Evolutionary conservation across 148 eudicot genomes (phyloP).

Genomic region (Rhododendron henanense): DNA sequence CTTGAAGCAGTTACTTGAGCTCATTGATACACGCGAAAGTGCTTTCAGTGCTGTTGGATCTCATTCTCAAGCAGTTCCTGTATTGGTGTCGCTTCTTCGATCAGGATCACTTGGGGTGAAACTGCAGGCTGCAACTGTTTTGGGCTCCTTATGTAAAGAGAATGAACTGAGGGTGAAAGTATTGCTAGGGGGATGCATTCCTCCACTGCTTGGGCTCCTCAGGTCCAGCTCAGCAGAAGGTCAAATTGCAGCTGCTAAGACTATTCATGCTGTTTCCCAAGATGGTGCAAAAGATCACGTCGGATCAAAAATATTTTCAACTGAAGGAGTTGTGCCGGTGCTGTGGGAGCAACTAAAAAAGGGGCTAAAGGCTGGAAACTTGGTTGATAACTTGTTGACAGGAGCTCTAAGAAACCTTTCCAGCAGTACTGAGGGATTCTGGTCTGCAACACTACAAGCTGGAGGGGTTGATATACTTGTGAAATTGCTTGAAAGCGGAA

Average conservation of each 20-base stretch:
- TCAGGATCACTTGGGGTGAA: slow-evolving; percentile 81
- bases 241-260: slow-evolving; percentile 90
- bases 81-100: slow-evolving; percentile 90
- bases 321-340: slow-evolving; percentile 98
- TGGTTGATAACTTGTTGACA: slow-evolving; percentile 80
- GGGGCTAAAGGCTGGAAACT: slow-evolving; percentile 66
- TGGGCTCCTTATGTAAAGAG: slow-evolving; percentile 94
- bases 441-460: slow-evolving; percentile 78
- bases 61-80: slow-evolving; percentile 99
- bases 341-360: slow-evolving; percentile 81
- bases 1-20: slow-evolving; percentile 74
- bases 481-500: slow-evolving; percentile 69
- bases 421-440: slow-evolving; percentile 82
- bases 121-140: slow-evolving; percentile 86
- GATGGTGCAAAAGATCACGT: slow-evolving; percentile 93
- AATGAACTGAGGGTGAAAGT: slow-evolving; percentile 95
- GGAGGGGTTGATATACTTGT: slow-evolving; percentile 87
- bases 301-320: slow-evolving; percentile 96
- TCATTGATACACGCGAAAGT: slow-evolving; percentile 86
- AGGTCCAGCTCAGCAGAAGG: slow-evolving; percentile 86
- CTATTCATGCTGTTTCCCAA: slow-evolving; percentile 91
- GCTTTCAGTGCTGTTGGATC: slow-evolving; percentile 99
- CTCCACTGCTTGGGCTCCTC: slow-evolving; percentile 91
- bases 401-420: slow-evolving; percentile 89
- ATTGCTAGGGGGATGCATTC: slow-evolving; percentile 94